Base-by-base conservation (phyloP, 1,139 yeast species). In the Citeromyces siamensis region DNA sequence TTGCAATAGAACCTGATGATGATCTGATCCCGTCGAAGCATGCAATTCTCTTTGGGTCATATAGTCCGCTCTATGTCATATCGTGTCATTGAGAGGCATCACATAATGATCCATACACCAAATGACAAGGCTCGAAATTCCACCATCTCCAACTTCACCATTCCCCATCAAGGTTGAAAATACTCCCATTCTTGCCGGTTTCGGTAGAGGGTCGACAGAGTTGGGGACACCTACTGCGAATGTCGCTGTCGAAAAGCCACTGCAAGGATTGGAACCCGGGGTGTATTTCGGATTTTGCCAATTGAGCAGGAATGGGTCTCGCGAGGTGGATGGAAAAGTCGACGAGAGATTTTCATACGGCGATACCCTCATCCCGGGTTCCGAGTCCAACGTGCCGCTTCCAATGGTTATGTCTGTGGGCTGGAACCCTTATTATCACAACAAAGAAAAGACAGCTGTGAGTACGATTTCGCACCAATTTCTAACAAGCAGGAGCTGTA, bases 351-450 rank as follows among this genome's bases (percentile, higher is more conserved):
- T 77, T 52, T 78, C 77, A 44, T 73, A 74, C 50, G 96, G 96
- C 1, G 48, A 59, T 7, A 49, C 56, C 14, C 55, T 85, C 32
- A 41, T 47, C 2, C 51, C 46, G 0, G 50, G 50, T 1, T 68
- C 64, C 9, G 71, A 70, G 35, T 48, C 62, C 14, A 58, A 57
- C 12, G 58, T 57, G 10, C 67, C 66, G 1, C 63, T 75, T 20
- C 96, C 96, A 1, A 85, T 86, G 80, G 97, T 88, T 16, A 80
- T 88, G 84, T 84, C 95, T 14, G 71, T 93, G 19, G 99, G 99
- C 1, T 85, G 86, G 84, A 93, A 90, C 52, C 98, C 98, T 13
- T 90, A 80, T 56, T 93, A 78, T 58, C 70, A 78, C 22, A 88
- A 90, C 57, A 68, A 73, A 43, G 68, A 70, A 43, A 80, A 80